Evolutionary conservation across 2,329 filamentous ascomycete species (phyloP).

Genomic region (Cercospora sp.): DNA sequence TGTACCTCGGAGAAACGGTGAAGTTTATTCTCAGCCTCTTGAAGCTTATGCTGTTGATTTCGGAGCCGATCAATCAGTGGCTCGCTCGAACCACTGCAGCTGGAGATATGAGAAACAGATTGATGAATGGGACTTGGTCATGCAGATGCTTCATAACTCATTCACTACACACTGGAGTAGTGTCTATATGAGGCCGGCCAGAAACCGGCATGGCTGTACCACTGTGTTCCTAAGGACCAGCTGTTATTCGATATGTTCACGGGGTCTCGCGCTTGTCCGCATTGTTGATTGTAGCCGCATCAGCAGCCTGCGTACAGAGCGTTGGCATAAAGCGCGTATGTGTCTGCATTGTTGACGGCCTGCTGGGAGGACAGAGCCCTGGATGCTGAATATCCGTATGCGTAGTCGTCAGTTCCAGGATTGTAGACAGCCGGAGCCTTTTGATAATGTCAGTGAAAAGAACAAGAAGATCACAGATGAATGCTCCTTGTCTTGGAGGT

Average conservation of each 20-base stretch:
- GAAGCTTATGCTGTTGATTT: not conserved
- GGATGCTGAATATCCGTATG: conserved; percentile 57
- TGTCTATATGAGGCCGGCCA: not conserved
- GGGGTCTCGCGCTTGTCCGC: not conserved
- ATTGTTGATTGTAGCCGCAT: not conserved
- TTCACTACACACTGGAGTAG: not conserved
- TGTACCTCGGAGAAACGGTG: not conserved
- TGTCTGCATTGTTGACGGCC: conserved; percentile 66
- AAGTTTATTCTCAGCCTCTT: not conserved
- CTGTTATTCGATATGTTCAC: not conserved
- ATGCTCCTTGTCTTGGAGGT: no score
- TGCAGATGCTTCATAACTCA: not conserved
- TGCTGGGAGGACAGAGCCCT: conserved; percentile 48
- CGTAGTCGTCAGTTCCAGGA: conserved; percentile 61
- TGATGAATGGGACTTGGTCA: not conserved
- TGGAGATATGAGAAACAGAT: not conserved
- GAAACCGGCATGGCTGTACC: not conserved
- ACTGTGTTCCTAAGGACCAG: not conserved
- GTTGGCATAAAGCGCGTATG: conserved; percentile 54
- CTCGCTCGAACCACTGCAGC: not conserved
- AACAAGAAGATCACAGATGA: no score
- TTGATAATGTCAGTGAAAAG: no score
- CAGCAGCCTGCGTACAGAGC: conserved; percentile 14
- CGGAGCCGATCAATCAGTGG: not conserved
- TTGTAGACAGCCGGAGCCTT: conserved; percentile 43